Evolutionary conservation across 352 stramenopile genomes (phyloP).

Genomic region (Phytophthora pinifolia): DNA sequence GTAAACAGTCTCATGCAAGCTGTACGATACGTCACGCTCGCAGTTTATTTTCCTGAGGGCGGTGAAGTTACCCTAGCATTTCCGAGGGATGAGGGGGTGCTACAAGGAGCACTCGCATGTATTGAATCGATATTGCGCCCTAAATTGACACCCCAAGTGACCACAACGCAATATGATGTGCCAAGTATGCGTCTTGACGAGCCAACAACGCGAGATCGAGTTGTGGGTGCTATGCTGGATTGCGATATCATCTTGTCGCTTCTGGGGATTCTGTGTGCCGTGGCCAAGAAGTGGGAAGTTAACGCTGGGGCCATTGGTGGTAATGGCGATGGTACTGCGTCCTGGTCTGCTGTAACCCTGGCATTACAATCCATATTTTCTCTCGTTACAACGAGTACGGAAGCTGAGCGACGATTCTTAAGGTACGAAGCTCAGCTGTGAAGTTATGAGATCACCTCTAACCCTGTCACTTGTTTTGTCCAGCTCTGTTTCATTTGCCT

Average conservation of each 20-base stretch:
- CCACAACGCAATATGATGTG: neutral
- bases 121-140: conserved; percentile 30
- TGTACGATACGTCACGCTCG: conserved; percentile 46
- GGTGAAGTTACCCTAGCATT: conserved; percentile 27
- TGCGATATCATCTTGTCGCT: conserved; percentile 43
- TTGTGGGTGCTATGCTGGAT: conserved; percentile 41
- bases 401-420: conserved; percentile 19
- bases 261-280: conserved; percentile 41
- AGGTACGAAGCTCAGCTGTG: conserved; percentile 7
- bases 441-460: neutral
- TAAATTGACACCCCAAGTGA: neutral
- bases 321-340: neutral
- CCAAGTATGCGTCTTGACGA: neutral
- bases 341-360: conserved; percentile 4
- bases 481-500: conserved; percentile 27
- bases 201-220: conserved; percentile 22
- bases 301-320: neutral
- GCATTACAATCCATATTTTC: conserved; percentile 25
- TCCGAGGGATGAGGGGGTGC: conserved; percentile 20
- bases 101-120: conserved; percentile 29
- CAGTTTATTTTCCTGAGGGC: conserved; percentile 39
- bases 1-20: conserved; percentile 59
- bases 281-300: conserved; percentile 20
- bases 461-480: conserved; percentile 3
- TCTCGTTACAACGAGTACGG: conserved; percentile 10